phyloP scores from a whole-genome alignment of 202 grass and related monocot genomes.

The Hordeum pubiflorum region DNA sequence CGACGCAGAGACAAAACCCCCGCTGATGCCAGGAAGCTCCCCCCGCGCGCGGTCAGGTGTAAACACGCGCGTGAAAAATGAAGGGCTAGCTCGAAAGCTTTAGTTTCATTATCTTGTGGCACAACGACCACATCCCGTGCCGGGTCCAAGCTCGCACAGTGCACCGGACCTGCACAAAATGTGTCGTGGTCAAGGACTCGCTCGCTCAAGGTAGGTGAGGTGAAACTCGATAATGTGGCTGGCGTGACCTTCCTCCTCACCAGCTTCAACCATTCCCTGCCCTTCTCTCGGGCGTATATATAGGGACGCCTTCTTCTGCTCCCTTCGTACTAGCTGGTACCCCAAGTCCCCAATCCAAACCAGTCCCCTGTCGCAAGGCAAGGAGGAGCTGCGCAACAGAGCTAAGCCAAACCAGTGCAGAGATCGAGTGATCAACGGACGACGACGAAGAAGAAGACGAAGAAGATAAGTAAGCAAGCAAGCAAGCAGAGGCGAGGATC shows the following conservation, averaged over 20 bases:
- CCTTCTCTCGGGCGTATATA: constrained; percentile 10
- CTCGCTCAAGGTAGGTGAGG: background rate
- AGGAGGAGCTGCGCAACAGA: background rate
- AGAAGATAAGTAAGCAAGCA: background rate
- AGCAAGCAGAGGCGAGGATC: background rate
- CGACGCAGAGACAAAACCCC: background rate
- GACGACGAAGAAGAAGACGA: background rate
- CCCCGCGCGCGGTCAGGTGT: background rate
- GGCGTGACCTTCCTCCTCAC: constrained; percentile 8
- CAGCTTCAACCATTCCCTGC: background rate
- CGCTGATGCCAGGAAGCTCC: constrained; percentile 17
- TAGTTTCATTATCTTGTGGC: background rate
- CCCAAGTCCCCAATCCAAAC: background rate
- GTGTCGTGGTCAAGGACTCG: background rate
- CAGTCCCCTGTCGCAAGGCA: background rate
- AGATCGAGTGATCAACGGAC: background rate
- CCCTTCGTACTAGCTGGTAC: background rate
- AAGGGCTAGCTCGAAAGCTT: background rate
- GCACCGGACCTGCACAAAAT: background rate
- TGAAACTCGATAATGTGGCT: background rate
- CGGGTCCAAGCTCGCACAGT: constrained; percentile 19
- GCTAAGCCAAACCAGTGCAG: background rate
- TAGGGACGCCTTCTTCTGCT: background rate
- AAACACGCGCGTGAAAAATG: constrained; percentile 14
- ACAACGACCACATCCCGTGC: background rate